phyloP scores from a whole-genome alignment of 257 asterid genomes.

The Scutellaria barbata region DNA sequence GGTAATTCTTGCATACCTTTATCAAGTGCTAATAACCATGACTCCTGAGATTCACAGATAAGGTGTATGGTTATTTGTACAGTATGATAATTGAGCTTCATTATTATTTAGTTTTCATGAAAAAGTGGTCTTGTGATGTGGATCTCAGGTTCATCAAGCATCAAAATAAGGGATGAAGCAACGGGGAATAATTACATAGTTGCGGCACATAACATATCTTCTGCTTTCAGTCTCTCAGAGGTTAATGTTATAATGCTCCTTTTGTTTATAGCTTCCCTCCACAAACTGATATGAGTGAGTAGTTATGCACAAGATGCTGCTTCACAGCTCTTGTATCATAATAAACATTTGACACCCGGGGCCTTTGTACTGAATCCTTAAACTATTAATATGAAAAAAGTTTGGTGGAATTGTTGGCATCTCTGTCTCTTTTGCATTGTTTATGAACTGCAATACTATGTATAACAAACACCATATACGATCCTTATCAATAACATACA shows the following conservation, averaged over 20 bases:
- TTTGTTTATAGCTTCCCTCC: slow-evolving; percentile 42
- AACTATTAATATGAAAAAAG: slow-evolving; percentile 27
- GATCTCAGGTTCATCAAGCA: slow-evolving; percentile 65
- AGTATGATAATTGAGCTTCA: not conserved
- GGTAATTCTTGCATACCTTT: not conserved
- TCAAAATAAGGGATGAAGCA: slow-evolving; percentile 69
- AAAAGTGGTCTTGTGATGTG: slow-evolving; percentile 16
- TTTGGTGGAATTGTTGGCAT: slow-evolving; percentile 17
- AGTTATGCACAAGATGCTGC: slow-evolving; percentile 27
- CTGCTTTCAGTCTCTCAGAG: slow-evolving; percentile 42
- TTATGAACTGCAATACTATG: not conserved
- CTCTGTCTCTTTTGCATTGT: slow-evolving; percentile 9
- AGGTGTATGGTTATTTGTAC: too few species aligned
- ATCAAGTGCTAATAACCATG: not conserved
- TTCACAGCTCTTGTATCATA: slow-evolving; percentile 32
- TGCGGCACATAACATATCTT: slow-evolving; percentile 60
- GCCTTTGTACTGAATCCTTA: slow-evolving; percentile 39
- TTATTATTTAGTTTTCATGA: not conserved
- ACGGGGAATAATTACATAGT: slow-evolving; percentile 59
- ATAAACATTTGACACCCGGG: slow-evolving; percentile 14
- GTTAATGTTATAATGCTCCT: slow-evolving; percentile 46
- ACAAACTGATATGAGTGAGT: slow-evolving; percentile 44
- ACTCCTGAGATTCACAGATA: not conserved
- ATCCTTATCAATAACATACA: too few species aligned
- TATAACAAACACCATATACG: too few species aligned